Base-by-base conservation (phyloP, 2,329 filamentous ascomycete genomes). In the Hymenoscyphus fraxineus region DNA sequence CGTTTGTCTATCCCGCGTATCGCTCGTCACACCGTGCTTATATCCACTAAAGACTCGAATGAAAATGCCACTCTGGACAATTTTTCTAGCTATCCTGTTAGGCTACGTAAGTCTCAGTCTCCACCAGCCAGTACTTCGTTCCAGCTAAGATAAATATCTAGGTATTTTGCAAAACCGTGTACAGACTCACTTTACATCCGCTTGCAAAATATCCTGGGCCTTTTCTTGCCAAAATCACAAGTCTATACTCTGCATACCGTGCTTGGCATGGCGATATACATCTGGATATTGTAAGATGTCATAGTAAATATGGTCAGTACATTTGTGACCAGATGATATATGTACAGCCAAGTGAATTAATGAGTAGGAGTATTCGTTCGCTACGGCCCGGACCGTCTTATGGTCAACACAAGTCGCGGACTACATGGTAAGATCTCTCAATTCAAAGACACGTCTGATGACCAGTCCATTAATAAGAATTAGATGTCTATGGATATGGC, bases 381-480 rank as follows among this genome's bases (percentile, higher is more conserved):
- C 3, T 72, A 71, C 47, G 66, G 60, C 0, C 71, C 70, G 1
- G 66, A 71, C 44, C 65, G 69, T 59, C 16, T 65, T 15, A 22
- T 61, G 7, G 12, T 55, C 2, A 61, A 55, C 12, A 61, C 44
- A 15, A 19, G 19, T 6, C 19, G 16, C 39, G 44, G 44, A 40
- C 27, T 61, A n/a, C n/a, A 40, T 55, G 59, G 44, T 55, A 40
- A 32, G 16, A n/a, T 15, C 9, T 19, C 47, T 12, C 10, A 5
- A 15, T n/a, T 13, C n/a, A 15, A 41, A 56, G n/a, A 1, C 6
- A 6, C 2, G 40, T 44, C 2, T 9, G 9, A 35, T 35, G 35
- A 35, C 35, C 35, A 35, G 35, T 10, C 35, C 4, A 61, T 13
- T 61, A 19, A n/a, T 86, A 64, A 84, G 84, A 74, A 47, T 35